phyloP scores from a whole-genome alignment of 1,284 basidiomycete species.

The Abortiporus biennis region DNA sequence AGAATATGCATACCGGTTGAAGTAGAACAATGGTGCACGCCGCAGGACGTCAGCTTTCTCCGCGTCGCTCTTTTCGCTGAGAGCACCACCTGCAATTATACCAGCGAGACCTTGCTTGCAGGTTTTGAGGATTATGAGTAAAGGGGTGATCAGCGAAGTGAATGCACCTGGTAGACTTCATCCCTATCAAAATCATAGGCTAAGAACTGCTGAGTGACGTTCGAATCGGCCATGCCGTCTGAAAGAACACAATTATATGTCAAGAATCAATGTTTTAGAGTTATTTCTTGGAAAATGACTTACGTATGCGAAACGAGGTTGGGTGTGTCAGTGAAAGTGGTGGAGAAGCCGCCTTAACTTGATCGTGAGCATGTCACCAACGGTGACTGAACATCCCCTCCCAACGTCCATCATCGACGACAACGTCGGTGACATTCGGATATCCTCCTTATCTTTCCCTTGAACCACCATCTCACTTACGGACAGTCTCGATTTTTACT shows the following conservation, averaged over 20 bases:
- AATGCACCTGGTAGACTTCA: constrained; percentile 48
- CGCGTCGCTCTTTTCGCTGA: constrained; percentile 32
- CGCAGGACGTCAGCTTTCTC: constrained; percentile 42
- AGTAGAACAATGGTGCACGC: constrained; percentile 62
- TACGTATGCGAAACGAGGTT: too few relatives aligned
- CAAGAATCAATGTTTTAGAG: too few relatives aligned
- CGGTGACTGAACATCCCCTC: too few relatives aligned
- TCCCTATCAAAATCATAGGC: constrained; percentile 50
- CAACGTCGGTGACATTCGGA: background rate
- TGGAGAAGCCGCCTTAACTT: too few relatives aligned
- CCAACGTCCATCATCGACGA: background rate
- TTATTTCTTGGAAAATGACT: too few relatives aligned
- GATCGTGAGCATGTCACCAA: too few relatives aligned
- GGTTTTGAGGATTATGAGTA: too few relatives aligned
- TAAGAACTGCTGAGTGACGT: constrained; percentile 8
- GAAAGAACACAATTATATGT: too few relatives aligned
- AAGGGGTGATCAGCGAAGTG: too few relatives aligned
- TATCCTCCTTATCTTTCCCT: background rate
- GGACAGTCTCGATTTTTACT: background rate
- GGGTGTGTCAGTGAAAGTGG: too few relatives aligned
- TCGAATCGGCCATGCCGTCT: background rate
- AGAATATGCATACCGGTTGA: constrained; percentile 59
- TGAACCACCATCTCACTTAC: background rate
- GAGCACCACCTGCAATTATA: constrained; percentile 38
- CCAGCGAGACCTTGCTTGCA: constrained; percentile 61